Percentiles rank a stretch among this genome's conserved stretches.
phyloP scores from a whole-genome alignment of 768 basidiomycete species.

The Pulveroboletus sp. region DNA sequence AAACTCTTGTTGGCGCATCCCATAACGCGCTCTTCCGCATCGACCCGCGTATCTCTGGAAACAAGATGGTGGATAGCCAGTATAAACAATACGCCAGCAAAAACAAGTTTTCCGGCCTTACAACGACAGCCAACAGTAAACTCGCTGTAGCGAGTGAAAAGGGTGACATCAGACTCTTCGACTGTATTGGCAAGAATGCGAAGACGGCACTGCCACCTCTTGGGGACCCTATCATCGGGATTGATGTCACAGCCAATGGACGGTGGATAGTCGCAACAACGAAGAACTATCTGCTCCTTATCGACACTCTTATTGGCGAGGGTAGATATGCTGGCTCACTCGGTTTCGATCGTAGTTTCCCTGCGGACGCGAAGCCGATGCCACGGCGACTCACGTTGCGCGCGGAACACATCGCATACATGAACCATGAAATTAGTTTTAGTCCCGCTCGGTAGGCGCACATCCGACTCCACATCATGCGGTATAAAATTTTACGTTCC shows the following conservation, averaged over 20 bases:
- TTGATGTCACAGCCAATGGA: constrained; percentile 92
- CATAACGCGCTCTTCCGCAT: constrained; percentile 97
- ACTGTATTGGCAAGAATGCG: constrained; percentile 95
- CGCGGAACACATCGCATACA: constrained; percentile 90
- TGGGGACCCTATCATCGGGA: constrained; percentile 91
- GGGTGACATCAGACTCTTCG: constrained; percentile 93
- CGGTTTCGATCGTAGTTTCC: constrained; percentile 95
- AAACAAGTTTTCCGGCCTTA: constrained; percentile 90
- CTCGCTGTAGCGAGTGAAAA: constrained; percentile 94
- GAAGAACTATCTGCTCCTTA: constrained; percentile 87
- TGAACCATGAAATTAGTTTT: constrained; percentile 83
- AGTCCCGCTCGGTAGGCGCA: constrained; percentile 80
- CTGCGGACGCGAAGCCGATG: constrained; percentile 87
- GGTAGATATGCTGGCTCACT: constrained; percentile 77
- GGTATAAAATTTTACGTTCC: constrained; percentile 4
- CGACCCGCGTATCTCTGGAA: constrained; percentile 90
- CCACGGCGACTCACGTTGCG: constrained; percentile 85
- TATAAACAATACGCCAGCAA: constrained; percentile 95
- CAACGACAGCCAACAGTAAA: constrained; percentile 82
- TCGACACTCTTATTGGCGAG: constrained; percentile 92
- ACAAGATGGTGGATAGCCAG: constrained; percentile 90
- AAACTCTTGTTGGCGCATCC: constrained; percentile 90
- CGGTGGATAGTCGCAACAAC: constrained; percentile 96
- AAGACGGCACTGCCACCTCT: constrained; percentile 96
- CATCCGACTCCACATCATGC: neutral